Evolutionary conservation across 148 eudicot species (phyloP), one percentile per base, ranked within the genome.

Genomic region (Camellia lanceoleosa): DNA sequence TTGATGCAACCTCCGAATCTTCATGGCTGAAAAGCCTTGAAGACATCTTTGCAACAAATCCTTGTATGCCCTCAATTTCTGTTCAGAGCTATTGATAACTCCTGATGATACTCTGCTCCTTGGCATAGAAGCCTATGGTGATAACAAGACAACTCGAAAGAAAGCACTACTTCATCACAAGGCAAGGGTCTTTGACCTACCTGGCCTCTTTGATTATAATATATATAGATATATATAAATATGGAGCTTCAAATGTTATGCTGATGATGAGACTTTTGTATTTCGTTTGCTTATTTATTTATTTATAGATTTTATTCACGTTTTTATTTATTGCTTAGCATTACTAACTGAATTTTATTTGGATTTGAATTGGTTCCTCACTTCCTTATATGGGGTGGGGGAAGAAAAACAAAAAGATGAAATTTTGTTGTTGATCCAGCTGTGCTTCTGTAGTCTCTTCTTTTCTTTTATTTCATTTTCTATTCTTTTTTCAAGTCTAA

Each of bases 81-180:
- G 90, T 80, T 90, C 94, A 5, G 98, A 95, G 83, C 73, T 88
- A 66, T 81, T 89, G 80, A 42, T 91, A 81, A 87, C 93, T 9
- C 83, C 91, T 42, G 87, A 90, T 66, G 96, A 91, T 84, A 84
- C 87, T 0, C 56, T 91, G 58, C 86, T 87, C 19, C 66, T 91
- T 79, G 86, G 90, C 74, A 79, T 79, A 20, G 98, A 95, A 81
- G 79, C 86, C 55, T 71, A 85, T 64, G 95, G 90, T n/a, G 86
- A 83, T 79, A 72, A 77, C 68, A 85, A 89, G 80, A 80, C 81
- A 18, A 76, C 91, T 79, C 85, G 94, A 76, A 91, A 89, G 83
- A 95, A 91, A 85, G 98, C 94, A 63, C 87, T 93, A 74, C 87
- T 90, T 76, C 89, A 87, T 83, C 98, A 95, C 80, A 90, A 93